Evolutionary conservation across 345 rosid species (phyloP).

Genomic region (rapeseed (Brassica napus)): DNA sequence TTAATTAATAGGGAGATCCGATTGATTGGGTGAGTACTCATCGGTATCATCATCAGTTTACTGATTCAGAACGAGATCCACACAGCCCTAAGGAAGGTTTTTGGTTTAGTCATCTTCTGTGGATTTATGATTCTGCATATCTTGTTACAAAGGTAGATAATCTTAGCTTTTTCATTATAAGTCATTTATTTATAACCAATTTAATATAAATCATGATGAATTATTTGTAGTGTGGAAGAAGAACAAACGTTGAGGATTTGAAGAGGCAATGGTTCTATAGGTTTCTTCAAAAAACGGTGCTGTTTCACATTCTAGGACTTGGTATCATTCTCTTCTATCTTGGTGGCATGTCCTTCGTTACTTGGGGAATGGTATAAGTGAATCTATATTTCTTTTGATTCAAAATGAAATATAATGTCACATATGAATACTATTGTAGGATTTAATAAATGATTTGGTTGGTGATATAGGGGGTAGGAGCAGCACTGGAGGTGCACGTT

Average conservation of each 20-base stretch:
- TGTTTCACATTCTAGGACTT: conserved; percentile 65
- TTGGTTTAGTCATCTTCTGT: conserved; percentile 84
- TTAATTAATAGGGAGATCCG: conserved; percentile 48
- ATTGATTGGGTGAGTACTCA: conserved; percentile 95
- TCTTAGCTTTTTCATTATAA: background rate
- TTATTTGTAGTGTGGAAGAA: conserved; percentile 64
- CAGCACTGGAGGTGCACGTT: conserved; percentile 63
- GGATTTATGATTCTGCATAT: conserved; percentile 70
- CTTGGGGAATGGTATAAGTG: conserved; percentile 86
- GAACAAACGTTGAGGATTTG: conserved; percentile 79
- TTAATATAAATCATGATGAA: background rate
- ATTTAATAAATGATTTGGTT: background rate
- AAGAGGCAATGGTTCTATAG: conserved; percentile 78
- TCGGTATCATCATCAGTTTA: conserved; percentile 77
- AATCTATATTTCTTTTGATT: background rate
- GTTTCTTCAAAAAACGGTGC: conserved; percentile 58
- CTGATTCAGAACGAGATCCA: conserved; percentile 87
- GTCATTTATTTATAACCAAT: background rate
- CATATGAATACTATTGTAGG: background rate
- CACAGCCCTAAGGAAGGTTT: conserved; percentile 94
- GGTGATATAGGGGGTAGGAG: conserved; percentile 62
- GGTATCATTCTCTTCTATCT: conserved; percentile 57
- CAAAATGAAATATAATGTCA: background rate
- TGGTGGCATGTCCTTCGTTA: conserved; percentile 76
- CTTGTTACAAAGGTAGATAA: conserved; percentile 50